These are phyloP conservation scores for Penicillium herquei DNA, from an alignment of 495 filamentous ascomycete species.

Conservation along the genomic window DNA sequence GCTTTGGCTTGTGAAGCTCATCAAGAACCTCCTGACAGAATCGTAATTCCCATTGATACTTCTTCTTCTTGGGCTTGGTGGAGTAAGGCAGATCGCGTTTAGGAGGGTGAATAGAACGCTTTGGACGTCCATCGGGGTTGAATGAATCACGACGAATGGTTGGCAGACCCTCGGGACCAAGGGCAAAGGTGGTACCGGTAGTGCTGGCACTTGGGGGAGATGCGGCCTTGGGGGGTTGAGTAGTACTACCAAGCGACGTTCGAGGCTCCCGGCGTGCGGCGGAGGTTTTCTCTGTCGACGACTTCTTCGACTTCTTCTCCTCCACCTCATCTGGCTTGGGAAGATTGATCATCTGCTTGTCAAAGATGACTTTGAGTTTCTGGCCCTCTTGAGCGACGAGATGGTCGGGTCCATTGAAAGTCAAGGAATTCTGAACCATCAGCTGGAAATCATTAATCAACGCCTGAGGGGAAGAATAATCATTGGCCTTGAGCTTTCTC, in stretches of 20 bases:
- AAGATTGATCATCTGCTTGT: slow-evolving; percentile 53
- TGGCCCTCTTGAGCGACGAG: slow-evolving; percentile 61
- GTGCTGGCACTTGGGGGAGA: slow-evolving; percentile 43
- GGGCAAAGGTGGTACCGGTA: slow-evolving; percentile 63
- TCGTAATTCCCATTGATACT: slow-evolving; percentile 79
- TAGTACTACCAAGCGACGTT: slow-evolving; percentile 31
- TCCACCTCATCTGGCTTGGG: slow-evolving; percentile 53
- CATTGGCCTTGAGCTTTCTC: slow-evolving; percentile 65
- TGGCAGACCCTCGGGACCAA: slow-evolving; percentile 81
- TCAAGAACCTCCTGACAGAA: slow-evolving; percentile 83
- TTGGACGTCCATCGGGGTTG: slow-evolving; percentile 73
- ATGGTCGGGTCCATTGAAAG: slow-evolving; percentile 82
- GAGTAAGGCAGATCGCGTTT: slow-evolving; percentile 86
- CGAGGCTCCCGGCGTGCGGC: slow-evolving; percentile 55
- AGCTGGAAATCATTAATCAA: slow-evolving; percentile 70
- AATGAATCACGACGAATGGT: slow-evolving; percentile 88
- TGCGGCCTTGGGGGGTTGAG: slow-evolving; percentile 37
- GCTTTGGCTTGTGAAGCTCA: slow-evolving; percentile 74
- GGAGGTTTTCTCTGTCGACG: slow-evolving; percentile 43
- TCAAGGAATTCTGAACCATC: slow-evolving; percentile 70
- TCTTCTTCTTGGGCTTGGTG: slow-evolving; percentile 87
- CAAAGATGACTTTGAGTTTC: slow-evolving; percentile 60
- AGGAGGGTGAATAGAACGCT: slow-evolving; percentile 90
- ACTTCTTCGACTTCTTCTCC: slow-evolving; percentile 62
- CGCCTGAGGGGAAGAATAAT: slow-evolving; percentile 62